Base-by-base conservation (phyloP, 78 protist genomes). In the Dictyostelium intermedium region DNA sequence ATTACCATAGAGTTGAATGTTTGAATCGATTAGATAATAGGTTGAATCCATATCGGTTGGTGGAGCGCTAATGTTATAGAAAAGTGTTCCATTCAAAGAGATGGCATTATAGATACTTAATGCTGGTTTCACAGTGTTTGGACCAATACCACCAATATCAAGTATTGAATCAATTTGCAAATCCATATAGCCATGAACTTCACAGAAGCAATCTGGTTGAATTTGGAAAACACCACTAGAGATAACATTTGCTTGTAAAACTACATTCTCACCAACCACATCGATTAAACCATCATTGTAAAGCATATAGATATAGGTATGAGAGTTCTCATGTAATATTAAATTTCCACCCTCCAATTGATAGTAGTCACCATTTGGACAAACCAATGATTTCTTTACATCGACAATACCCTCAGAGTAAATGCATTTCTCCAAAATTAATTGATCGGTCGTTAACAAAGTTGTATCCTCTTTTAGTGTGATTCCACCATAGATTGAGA, bases 61-160 rank as follows among this genome's bases (percentile, higher is more conserved):
- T 30, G 84, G 84, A 5, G 34, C 23, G 7, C 60, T 35, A 47
- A 79, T 47, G 34, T 79, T 79, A 47, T 35, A 79, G 30, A 27
- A 10, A n/a, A 79, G 34, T 10, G 11, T n/a, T 14, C 84, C 84
- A 79, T 30, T 47, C 14, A 79, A 23, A 16, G 2, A 2, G 11
- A 79, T 8, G 5, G 25, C 4, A 47, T 79, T 50, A 5, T 14
- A 9, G 16, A 47, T 39, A 10, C 14, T 9, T 30, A 79, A 47
- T 79, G 84, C 84, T 2, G 84, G 39, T 30, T 47, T 5, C 4
- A 4, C n/a, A 1, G 84, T 79, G 39, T 79, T 79, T 30, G 41
- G 50, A 16, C 84, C 84, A 47, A 79, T 41, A 47, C 84, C 84
- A 35, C 50, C 56, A 47, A 79, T 79, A 13, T 23, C 50, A 5